Evolutionary conservation across 208 protist genomes (phyloP), one percentile per base, ranked within the genome.

Genomic region (Acanthamoeba castellanii): DNA sequence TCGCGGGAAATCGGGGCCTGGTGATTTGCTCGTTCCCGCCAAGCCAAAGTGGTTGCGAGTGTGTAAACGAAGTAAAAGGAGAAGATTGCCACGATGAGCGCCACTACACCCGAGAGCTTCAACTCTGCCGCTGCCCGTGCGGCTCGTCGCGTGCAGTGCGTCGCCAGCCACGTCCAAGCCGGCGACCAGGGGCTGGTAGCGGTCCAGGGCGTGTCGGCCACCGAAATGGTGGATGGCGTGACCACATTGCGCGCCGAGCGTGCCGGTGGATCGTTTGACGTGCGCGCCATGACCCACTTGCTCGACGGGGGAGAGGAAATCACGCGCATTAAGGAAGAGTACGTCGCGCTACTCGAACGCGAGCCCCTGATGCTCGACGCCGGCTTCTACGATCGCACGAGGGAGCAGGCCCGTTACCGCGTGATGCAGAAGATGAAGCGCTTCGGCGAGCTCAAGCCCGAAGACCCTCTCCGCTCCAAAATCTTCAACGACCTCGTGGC

Each of bases 381-480:
- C n/a, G 68, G 70, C n/a, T 94, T 64, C 47, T 85, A 84, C 70
- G 90, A 94, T n/a, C 90, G 90, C 27, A 94, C 37, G 8, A 20
- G 90, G 16, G 68, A 78, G 64, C n/a, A 94, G 30, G 90, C 90
- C 0, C 64, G 90, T 13, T 37, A 94, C 32, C 90, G 72, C 22
- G 90, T 94, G 34, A 94, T 94, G 90, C 45, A 64, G 27, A 78
- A 94, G 72, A 55, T 94, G 61, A 55, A 47, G 50, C 66, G 90
- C 32, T 94, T 72, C n/a, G 4, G 8, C 42, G 90, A 94, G 90
- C 14, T 94, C 30, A 66, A 68, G 47, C 64, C 42, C 18, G 27
- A 94, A 22, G 90, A 94, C 47, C 90, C 70, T 6, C 18, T 64
- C 16, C 45, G 22, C 1, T 7, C 42, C 50, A 68, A 85, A 18